Evolutionary conservation across 495 filamentous ascomycete genomes (phyloP), one percentile per base, ranked within the genome.

Genomic region (Aspergillus haitiensis): DNA sequence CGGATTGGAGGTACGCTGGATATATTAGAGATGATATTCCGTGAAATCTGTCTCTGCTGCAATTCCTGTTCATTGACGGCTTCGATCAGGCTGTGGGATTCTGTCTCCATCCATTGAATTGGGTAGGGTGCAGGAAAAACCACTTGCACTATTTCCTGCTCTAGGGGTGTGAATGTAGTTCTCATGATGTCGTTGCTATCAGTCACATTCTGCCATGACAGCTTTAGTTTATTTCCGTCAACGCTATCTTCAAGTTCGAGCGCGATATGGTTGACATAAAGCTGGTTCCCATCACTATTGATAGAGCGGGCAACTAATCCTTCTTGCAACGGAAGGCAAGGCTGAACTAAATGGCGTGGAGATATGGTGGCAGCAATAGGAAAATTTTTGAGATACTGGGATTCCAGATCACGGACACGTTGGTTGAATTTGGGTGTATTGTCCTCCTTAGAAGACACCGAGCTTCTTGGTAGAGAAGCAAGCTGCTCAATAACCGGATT

Each of bases 241-340:
- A 84, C 69, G 3, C 70, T 56, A 0, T 73, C 59, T 7, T 71
- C 60, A 0, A 96, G 64, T 51, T 83, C 77, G 34, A 92, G 69
- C 12, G 85, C 73, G 62, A 92, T 83, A 60, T 92, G 88, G 62
- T 92, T 93, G 74, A 91, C 90, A 64, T 96, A 94, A 58, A 85
- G 78, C 27, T 76, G 74, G 57, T 84, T 88, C 27, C 56, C 54
- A 13, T 82, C 76, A 0, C 86, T 88, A 13, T 78, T 75, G 13
- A 91, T 57, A 79, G 92, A 92, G 55, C 88, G 86, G 1, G 84
- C 84, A 48, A 93, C 78, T 78, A 96, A 86, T 36, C 82, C 86
- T 64, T 96, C 90, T 69, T 96, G 91, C 2, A 92, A 74, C 11
- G 90, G 88, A 0, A 91, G 59, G 34, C 73, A 75, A 53, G 73